Evolutionary conservation across 352 stramenopile species (phyloP).

Genomic region (Phytophthora sp.): DNA sequence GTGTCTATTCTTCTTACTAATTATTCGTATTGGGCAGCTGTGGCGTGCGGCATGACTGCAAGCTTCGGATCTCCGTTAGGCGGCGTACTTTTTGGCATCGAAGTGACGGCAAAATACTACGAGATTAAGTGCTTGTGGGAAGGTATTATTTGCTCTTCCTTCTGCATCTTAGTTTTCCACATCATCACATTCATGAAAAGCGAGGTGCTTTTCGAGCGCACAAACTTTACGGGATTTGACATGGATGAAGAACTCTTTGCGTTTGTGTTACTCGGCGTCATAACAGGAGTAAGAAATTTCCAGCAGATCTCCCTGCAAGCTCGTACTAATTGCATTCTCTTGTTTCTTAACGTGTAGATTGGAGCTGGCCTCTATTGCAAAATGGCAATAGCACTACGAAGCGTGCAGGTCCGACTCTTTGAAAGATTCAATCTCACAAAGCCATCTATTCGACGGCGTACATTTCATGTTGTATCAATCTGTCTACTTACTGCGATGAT

Average conservation of each 20-base stretch:
- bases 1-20: neutral
- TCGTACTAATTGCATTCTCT: neutral
- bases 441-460: slow-evolving; percentile 54
- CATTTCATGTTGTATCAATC: slow-evolving; percentile 69
- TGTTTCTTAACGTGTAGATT: slow-evolving; percentile 38
- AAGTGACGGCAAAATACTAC: slow-evolving; percentile 85
- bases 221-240: slow-evolving; percentile 77
- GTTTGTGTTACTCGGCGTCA: slow-evolving; percentile 66
- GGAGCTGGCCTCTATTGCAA: slow-evolving; percentile 71
- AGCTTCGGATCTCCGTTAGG: slow-evolving; percentile 83
- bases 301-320: too few relatives aligned
- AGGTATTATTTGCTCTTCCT: slow-evolving; percentile 79
- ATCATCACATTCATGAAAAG: slow-evolving; percentile 78
- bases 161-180: slow-evolving; percentile 81
- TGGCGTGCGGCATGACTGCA: slow-evolving; percentile 80
- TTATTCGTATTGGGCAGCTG: slow-evolving; percentile 30
- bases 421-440: slow-evolving; percentile 54
- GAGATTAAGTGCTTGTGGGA: slow-evolving; percentile 88
- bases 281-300: slow-evolving; percentile 77
- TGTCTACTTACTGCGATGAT: slow-evolving; percentile 60
- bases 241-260: slow-evolving; percentile 82
- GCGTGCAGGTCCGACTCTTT: slow-evolving; percentile 60
- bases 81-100: slow-evolving; percentile 81
- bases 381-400: slow-evolving; percentile 49
- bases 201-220: slow-evolving; percentile 80